Evolutionary conservation across 352 stramenopile species (phyloP), one percentile per base, ranked within the genome.

Genomic region (Phytophthora ohioensis): DNA sequence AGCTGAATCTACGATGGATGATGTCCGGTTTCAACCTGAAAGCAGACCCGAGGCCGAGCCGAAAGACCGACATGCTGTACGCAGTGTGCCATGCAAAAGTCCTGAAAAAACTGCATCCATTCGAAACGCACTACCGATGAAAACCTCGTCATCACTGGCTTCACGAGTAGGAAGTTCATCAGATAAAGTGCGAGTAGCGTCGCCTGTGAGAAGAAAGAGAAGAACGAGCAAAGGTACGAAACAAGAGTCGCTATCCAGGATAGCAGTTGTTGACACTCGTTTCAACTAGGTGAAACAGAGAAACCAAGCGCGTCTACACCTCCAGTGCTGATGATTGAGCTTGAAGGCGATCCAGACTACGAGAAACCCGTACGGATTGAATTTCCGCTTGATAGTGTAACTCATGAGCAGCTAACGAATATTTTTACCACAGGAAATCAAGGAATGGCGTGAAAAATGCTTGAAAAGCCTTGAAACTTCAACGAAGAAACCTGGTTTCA

Each of bases 41-140:
- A 30, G 4, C 1, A 56, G 36, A 13, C 81, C 80, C 1, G 17
- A 70, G 9, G 49, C 79, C 0, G 73, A 80, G 17, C 5, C 51
- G 0, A 75, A 73, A 30, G 84, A 92, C 46, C 76, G 82, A 5
- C 82, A 90, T 17, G 77, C 82, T n/a, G 82, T 76, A 8, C 69
- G 71, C 4, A 76, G 73, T 66, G 58, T 92, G 0, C 84, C 80
- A 1, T 67, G 62, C 10, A 80, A 72, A 55, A 77, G 70, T 8
- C 72, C 68, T 0, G 78, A 80, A 3, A 82, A 84, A 48, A 3
- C 36, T 21, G 21, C 21, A 7, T 47, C 35, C 4, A 55, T 39
- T 6, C 3, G 9, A 6, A 54, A 7, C n/a, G 5, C 32, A 0
- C 2, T 64, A 5, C 46, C 7, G n/a, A 1, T 7, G 0, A 71